Evolutionary conservation across 202 grass and related monocot species (phyloP), one percentile per base, ranked within the genome.

Genomic region (Panicum virgatum): DNA sequence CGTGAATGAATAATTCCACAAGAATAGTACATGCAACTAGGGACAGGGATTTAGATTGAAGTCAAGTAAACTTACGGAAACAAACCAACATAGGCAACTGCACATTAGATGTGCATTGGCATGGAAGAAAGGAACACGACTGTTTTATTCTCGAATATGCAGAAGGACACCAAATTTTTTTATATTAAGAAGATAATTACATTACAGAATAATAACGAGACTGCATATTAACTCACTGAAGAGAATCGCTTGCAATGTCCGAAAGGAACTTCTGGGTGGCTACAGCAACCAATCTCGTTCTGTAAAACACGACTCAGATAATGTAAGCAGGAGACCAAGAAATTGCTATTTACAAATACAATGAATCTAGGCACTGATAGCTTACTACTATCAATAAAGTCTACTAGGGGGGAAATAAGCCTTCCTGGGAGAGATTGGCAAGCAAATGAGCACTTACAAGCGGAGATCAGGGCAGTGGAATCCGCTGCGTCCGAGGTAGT

Each of bases 381-480:
- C 32, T 67, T 40, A 57, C 12, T 39, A 73, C 16, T 18, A 50
- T 34, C 50, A 70, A 67, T 74, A 36, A 32, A 50, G 18, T 16
- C 60, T 34, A 5, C 57, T 53, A 3, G 18, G 54, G 11, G 16
- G 27, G 11, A 56, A 9, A 45, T 13, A 42, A 65, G 19, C 61
- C 36, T 34, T 56, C 10, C 6, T 15, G 58, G 40, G 72, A 32
- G 40, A 69, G 23, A 77, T 50, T 63, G 65, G 52, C 16, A 47
- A 8, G 9, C 48, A 37, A 61, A 6, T 27, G 50, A 37, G 27
- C 46, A 87, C 83, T 88, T 62, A 99, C 96, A 99, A 83, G 51
- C 96, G 87, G 38, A 99, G 81, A 44, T 99, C 96, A 9, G 96
- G 96, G 85, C 96, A 96, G 82, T 99, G 84, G 89, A 99, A 99